Percentiles rank a stretch among this genome's conserved stretches.
phyloP scores from a whole-genome alignment of 2,329 filamentous ascomycete genomes.

The Aureobasidium pullulans region DNA sequence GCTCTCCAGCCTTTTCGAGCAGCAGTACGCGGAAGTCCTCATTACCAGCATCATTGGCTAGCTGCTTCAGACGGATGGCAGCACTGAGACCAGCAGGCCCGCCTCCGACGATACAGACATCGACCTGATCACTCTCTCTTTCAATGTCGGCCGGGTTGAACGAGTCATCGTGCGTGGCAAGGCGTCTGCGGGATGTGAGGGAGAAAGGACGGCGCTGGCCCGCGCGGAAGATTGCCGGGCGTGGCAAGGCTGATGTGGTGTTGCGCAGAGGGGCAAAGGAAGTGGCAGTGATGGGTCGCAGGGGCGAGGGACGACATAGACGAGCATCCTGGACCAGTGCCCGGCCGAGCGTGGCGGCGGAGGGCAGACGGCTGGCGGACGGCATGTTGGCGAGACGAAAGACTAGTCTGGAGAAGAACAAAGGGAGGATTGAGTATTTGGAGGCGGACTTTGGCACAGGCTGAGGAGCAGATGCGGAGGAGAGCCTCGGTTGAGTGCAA shows the following conservation, averaged over 20 bases:
- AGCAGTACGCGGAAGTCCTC: slow-evolving; percentile 91
- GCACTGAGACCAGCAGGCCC: slow-evolving; percentile 91
- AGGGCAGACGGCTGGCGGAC: neutral
- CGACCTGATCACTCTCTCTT: slow-evolving; percentile 85
- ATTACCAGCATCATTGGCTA: slow-evolving; percentile 89
- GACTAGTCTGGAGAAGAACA: neutral
- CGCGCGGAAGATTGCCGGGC: slow-evolving; percentile 27
- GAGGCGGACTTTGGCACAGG: neutral
- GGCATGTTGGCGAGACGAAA: slow-evolving; percentile 1
- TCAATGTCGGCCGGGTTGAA: slow-evolving; percentile 54
- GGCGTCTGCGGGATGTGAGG: slow-evolving; percentile 22
- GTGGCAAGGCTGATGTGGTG: slow-evolving; percentile 17
- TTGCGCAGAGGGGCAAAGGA: slow-evolving; percentile 1
- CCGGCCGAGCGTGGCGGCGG: slow-evolving; percentile 5
- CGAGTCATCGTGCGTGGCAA: slow-evolving; percentile 32
- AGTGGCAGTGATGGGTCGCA: slow-evolving; percentile 15
- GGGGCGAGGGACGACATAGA: neutral
- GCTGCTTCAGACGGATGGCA: slow-evolving; percentile 89
- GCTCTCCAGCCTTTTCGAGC: slow-evolving; percentile 88
- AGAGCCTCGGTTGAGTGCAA: slow-evolving; percentile 1
- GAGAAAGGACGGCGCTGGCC: slow-evolving; percentile 29
- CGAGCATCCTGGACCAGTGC: slow-evolving; percentile 9
- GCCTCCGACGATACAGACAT: slow-evolving; percentile 93
- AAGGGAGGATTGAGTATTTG: neutral
- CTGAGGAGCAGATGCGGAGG: neutral